phyloP scores from a whole-genome alignment of 192 early-diverging fungal genomes.

The Ambispora gerdemannii region DNA sequence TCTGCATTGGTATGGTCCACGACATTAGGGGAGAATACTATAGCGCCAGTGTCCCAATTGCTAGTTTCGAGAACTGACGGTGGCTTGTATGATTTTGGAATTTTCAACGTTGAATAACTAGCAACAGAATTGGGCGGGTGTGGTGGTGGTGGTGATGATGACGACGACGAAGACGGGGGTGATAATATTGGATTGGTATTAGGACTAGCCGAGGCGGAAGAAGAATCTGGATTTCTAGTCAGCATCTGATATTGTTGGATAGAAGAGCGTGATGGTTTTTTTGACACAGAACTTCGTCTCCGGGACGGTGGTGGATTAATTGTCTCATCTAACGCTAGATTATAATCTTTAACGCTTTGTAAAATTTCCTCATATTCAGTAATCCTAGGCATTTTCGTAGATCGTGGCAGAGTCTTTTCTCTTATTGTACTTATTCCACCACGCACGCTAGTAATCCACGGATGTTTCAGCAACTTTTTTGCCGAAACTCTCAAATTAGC shows the following conservation, averaged over 20 bases:
- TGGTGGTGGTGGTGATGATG: not conserved
- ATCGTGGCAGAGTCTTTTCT: not conserved
- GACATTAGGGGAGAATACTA: not conserved
- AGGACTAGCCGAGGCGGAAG: not conserved
- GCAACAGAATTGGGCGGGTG: too few relatives aligned
- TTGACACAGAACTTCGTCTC: conserved; percentile 10
- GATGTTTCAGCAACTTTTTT: conserved; percentile 64
- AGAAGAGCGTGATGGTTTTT: not conserved
- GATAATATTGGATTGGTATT: conserved; percentile 2
- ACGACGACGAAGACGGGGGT: conserved; percentile 24
- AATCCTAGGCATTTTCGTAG: conserved; percentile 34
- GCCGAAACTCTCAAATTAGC: conserved; percentile 65
- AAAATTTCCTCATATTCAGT: conserved; percentile 41
- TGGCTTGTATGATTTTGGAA: too few relatives aligned
- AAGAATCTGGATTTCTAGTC: too few relatives aligned
- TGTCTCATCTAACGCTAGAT: conserved; percentile 35
- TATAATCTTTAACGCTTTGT: conserved; percentile 42
- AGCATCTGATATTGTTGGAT: not conserved
- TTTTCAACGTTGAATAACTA: too few relatives aligned
- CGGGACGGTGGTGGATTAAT: not conserved
- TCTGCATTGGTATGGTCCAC: conserved; percentile 27
- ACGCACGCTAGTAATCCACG: conserved; percentile 53
- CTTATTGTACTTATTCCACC: too few relatives aligned
- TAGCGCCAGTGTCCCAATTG: too few relatives aligned
- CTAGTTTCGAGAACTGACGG: too few relatives aligned